These are phyloP conservation scores for Dactylonectria estremocensis DNA, from an alignment of 2,329 filamentous ascomycete genomes.

Conservation along the genomic window DNA sequence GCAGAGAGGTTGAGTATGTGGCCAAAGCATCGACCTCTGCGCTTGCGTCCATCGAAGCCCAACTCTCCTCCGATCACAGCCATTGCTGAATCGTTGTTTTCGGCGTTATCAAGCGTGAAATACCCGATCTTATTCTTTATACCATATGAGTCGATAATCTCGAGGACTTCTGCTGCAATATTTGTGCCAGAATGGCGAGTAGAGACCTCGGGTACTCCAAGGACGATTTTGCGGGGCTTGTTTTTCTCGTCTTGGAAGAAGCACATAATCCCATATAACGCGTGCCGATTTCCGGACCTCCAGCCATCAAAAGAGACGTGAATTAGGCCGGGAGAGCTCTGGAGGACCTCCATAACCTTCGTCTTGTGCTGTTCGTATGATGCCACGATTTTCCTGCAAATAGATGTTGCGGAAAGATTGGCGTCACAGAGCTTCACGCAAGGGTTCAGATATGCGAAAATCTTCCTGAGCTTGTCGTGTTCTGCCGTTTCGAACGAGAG, in stretches of 20 bases:
- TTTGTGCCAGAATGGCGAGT: conserved; percentile 23
- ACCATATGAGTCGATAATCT: conserved; percentile 29
- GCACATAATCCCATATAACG: conserved; percentile 35
- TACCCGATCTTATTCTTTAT: not conserved
- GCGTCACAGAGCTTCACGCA: conserved; percentile 17
- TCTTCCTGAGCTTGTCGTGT: conserved; percentile 10
- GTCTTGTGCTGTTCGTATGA: conserved; percentile 13
- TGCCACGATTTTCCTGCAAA: not conserved
- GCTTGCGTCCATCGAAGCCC: conserved; percentile 17
- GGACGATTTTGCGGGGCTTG: conserved; percentile 31
- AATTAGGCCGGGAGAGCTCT: conserved; percentile 14
- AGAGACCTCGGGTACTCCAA: conserved; percentile 33
- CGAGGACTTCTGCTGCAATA: conserved; percentile 22
- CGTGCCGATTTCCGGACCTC: conserved; percentile 26
- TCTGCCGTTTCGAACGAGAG: conserved; percentile 24
- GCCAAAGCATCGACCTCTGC: conserved; percentile 29
- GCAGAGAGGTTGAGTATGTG: conserved; percentile 33
- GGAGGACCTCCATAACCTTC: conserved; percentile 14
- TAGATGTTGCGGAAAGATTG: not conserved
- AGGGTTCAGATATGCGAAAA: conserved; percentile 35
- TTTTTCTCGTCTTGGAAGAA: conserved; percentile 30
- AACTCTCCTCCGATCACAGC: conserved; percentile 26
- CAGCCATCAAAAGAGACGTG: conserved; percentile 38
- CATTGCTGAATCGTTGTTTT: conserved; percentile 35
- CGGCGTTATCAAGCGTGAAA: conserved; percentile 30